Percentiles rank a stretch among this genome's conserved stretches.
Evolutionary conservation across 306 rosid species (phyloP).

Genomic region (Arachis stenosperma): DNA sequence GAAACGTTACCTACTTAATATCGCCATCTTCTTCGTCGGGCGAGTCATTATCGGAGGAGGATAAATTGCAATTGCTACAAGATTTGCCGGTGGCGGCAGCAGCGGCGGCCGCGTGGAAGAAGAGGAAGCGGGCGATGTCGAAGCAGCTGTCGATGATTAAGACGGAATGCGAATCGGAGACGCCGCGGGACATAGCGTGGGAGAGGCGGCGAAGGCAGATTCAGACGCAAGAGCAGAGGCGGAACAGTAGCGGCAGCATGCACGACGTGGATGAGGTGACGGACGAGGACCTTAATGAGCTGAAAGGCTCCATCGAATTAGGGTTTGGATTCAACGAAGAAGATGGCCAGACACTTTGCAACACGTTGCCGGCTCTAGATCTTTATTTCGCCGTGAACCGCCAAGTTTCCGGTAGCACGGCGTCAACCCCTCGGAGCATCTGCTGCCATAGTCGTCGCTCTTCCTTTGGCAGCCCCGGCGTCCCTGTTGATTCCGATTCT

Average conservation of each 20-base stretch:
- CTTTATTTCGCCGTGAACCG: constrained; percentile 90
- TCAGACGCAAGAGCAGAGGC: constrained; percentile 48
- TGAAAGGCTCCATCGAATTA: constrained; percentile 79
- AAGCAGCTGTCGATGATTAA: constrained; percentile 59
- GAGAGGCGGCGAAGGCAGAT: constrained; percentile 70
- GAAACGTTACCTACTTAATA: neutral
- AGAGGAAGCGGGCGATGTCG: constrained; percentile 46
- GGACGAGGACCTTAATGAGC: constrained; percentile 79
- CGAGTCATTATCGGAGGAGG: constrained; percentile 44
- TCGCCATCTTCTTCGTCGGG: neutral
- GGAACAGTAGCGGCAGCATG: constrained; percentile 38
- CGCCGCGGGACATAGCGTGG: constrained; percentile 70
- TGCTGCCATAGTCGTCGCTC: constrained; percentile 46
- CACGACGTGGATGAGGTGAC: constrained; percentile 45
- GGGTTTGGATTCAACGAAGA: constrained; percentile 96
- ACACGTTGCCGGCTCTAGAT: constrained; percentile 91
- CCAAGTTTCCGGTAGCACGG: constrained; percentile 56
- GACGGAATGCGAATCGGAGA: constrained; percentile 34
- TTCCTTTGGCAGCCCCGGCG: constrained; percentile 48
- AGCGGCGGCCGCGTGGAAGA: constrained; percentile 37
- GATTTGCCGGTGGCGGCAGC: constrained; percentile 39
- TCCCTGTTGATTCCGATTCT: constrained; percentile 56
- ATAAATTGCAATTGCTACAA: constrained; percentile 35
- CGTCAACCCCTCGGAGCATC: constrained; percentile 53
- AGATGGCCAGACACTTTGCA: constrained; percentile 69